These are phyloP conservation scores for Mallotus nudiflorus DNA, from an alignment of 345 rosid species.

Conservation along the genomic window DNA sequence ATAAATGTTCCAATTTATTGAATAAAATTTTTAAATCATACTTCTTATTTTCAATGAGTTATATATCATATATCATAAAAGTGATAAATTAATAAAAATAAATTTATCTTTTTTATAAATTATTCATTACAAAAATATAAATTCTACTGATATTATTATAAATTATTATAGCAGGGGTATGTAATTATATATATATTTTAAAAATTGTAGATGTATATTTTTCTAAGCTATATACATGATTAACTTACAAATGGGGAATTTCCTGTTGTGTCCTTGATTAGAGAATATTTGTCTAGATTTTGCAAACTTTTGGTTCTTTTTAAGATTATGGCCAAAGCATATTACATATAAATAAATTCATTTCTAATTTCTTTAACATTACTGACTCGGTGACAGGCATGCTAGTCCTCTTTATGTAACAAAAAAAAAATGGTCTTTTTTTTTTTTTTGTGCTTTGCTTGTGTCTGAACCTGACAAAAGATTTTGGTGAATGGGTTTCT, in stretches of 20 bases:
- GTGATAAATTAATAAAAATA: no score
- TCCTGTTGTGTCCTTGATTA: slow-evolving; percentile 31
- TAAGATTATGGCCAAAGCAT: slow-evolving; percentile 27
- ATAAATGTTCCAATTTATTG: no score
- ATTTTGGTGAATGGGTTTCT: slow-evolving; percentile 52
- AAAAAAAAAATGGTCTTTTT: slow-evolving; percentile 30
- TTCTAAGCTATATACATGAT: slow-evolving; percentile 23
- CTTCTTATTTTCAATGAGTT: not conserved
- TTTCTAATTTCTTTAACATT: slow-evolving; percentile 27
- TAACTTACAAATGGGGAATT: slow-evolving; percentile 20
- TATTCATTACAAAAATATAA: no score
- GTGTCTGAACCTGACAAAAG: slow-evolving; percentile 46
- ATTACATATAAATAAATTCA: slow-evolving; percentile 15
- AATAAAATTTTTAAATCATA: no score
- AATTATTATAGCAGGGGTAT: no score
- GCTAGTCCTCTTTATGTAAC: slow-evolving; percentile 51
- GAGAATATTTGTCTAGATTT: slow-evolving; percentile 29
- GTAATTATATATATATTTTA: not conserved
- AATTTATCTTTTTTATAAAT: no score
- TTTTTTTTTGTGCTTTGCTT: slow-evolving; percentile 24
- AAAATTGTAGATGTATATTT: not conserved
- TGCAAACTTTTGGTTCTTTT: slow-evolving; percentile 30
- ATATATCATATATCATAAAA: no score
- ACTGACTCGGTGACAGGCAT: slow-evolving; percentile 52
- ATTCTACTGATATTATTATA: no score